These are phyloP conservation scores for Paramecium primaurelia DNA, from an alignment of 73 alveolate genomes.

Conservation along the genomic window DNA sequence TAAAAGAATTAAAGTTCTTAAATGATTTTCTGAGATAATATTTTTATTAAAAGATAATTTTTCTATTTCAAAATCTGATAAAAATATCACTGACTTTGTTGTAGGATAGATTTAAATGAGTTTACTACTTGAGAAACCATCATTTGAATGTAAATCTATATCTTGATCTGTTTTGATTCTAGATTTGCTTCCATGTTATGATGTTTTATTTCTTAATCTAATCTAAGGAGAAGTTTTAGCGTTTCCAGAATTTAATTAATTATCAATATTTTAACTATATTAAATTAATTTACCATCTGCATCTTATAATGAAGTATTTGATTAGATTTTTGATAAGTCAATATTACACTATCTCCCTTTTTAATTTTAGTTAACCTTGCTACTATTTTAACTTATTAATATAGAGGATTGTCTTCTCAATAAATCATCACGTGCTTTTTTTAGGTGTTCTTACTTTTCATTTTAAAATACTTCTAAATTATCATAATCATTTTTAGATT, in stretches of 20 bases:
- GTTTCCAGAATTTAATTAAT: neutral
- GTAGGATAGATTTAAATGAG: neutral
- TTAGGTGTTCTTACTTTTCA: neutral
- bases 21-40: neutral
- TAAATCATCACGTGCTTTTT: neutral
- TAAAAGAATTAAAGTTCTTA: neutral
- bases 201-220: neutral
- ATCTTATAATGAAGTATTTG: neutral
- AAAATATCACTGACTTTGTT: neutral
- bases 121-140: conserved; percentile 28
- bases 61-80: conserved; percentile 13
- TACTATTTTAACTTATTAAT: neutral
- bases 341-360: neutral
- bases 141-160: neutral
- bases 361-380: neutral
- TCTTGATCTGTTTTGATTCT: neutral
- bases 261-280: neutral
- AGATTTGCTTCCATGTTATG: neutral
- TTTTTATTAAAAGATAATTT: neutral
- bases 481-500: neutral
- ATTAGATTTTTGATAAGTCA: neutral
- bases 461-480: neutral
- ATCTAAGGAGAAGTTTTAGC: neutral
- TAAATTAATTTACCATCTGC: neutral
- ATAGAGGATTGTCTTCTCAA: neutral